Evolutionary conservation across 1,139 yeast species (phyloP).

Genomic region (Spathaspora sp.): DNA sequence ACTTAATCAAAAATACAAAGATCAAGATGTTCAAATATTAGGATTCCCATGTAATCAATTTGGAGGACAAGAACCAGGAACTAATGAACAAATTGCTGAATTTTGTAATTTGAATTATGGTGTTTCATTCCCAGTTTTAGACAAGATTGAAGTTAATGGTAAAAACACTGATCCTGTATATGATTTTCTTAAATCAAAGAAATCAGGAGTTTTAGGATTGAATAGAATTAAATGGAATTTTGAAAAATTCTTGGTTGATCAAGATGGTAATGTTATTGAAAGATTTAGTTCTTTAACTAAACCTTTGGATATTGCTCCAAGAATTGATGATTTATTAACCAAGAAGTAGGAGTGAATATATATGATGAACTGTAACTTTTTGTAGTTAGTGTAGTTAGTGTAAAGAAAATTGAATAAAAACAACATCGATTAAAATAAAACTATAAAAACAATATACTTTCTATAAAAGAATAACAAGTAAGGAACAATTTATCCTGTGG

Average conservation of each 20-base stretch:
- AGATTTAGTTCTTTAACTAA: conserved; percentile 44
- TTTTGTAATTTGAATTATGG: conserved; percentile 43
- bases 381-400: no score
- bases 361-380: background rate
- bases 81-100: conserved; percentile 37
- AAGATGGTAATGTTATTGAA: conserved; percentile 46
- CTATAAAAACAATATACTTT: no score
- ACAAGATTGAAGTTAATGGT: conserved; percentile 90
- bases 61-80: conserved; percentile 47
- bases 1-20: conserved; percentile 74
- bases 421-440: no score
- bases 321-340: conserved; percentile 40
- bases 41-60: conserved; percentile 93
- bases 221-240: conserved; percentile 52
- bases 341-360: conserved; percentile 11
- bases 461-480: no score
- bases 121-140: conserved; percentile 85
- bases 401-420: background rate
- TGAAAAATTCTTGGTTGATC: conserved; percentile 48
- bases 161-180: conserved; percentile 76
- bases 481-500: no score
- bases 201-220: conserved; percentile 45
- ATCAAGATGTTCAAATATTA: conserved; percentile 70
- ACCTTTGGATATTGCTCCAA: conserved; percentile 34
- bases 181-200: conserved; percentile 62